Evolutionary conservation across 352 stramenopile species (phyloP).

Genomic region (Saprolegnia diclina): DNA sequence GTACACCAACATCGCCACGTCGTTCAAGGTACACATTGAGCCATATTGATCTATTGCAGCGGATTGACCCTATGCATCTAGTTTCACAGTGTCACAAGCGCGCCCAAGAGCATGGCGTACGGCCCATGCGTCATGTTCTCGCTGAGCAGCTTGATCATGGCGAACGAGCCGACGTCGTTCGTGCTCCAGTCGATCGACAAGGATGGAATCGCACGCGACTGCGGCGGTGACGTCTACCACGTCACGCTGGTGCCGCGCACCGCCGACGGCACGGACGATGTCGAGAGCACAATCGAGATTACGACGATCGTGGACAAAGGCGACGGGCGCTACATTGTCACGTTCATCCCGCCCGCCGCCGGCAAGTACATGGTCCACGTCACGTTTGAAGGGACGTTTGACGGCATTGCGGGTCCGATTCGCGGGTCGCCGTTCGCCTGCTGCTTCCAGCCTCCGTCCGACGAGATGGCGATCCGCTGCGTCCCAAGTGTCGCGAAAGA

Average conservation of each 20-base stretch:
- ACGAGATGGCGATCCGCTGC: constrained; percentile 72
- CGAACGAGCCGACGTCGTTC: constrained; percentile 76
- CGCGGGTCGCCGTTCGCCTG: constrained; percentile 89
- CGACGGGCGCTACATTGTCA: constrained; percentile 93
- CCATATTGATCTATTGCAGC: background rate
- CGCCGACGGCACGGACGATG: constrained; percentile 38
- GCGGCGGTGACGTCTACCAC: constrained; percentile 92
- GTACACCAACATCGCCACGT: constrained; percentile 88
- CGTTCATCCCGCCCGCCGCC: constrained; percentile 69
- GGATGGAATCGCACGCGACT: constrained; percentile 82
- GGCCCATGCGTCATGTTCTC: constrained; percentile 81
- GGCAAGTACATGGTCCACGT: constrained; percentile 87
- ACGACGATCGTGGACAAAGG: constrained; percentile 78
- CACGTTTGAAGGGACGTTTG: constrained; percentile 91
- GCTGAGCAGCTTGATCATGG: constrained; percentile 59
- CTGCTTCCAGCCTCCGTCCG: constrained; percentile 41
- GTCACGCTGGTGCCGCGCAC: constrained; percentile 46
- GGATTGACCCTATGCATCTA: background rate
- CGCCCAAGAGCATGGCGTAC: constrained; percentile 89
- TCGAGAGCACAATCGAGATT: constrained; percentile 35
- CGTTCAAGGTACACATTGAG: constrained; percentile 38
- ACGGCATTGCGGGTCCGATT: constrained; percentile 88
- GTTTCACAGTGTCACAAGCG: constrained; percentile 93
- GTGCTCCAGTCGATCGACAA: constrained; percentile 90
- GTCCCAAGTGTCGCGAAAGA: constrained; percentile 57